These are phyloP conservation scores for Arachis monticola DNA, from an alignment of 331 rosid genomes.

Conservation along the genomic window DNA sequence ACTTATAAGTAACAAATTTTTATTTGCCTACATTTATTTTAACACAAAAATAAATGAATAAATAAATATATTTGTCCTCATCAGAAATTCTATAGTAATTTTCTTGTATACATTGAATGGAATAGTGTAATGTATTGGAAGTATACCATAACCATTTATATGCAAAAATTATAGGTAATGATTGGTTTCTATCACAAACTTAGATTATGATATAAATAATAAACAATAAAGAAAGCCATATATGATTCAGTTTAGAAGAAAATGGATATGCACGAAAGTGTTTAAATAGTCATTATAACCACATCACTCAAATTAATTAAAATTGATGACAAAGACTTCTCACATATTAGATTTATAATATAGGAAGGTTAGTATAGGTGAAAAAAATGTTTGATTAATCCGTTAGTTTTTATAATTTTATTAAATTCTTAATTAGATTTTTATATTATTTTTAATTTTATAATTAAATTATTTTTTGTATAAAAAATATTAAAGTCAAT, in stretches of 20 bases:
- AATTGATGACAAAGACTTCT: neutral
- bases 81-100: neutral
- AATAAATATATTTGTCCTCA: neutral
- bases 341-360: neutral
- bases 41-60: neutral
- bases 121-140: neutral
- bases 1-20: neutral
- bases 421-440: too few species aligned
- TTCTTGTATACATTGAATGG: neutral
- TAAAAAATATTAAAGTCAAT: too few species aligned
- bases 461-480: too few species aligned
- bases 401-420: too few species aligned
- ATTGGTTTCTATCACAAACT: neutral
- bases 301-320: neutral
- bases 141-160: neutral
- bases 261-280: neutral
- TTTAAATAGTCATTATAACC: neutral
- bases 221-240: neutral
- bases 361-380: too few species aligned
- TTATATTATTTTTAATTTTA: too few species aligned
- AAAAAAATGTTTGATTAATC: too few species aligned
- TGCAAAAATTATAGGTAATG: neutral
- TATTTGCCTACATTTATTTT: conserved; percentile 7
- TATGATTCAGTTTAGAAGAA: neutral
- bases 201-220: neutral